phyloP scores from a whole-genome alignment of 2,329 filamentous ascomycete species.

The Byssothecium circinans region DNA sequence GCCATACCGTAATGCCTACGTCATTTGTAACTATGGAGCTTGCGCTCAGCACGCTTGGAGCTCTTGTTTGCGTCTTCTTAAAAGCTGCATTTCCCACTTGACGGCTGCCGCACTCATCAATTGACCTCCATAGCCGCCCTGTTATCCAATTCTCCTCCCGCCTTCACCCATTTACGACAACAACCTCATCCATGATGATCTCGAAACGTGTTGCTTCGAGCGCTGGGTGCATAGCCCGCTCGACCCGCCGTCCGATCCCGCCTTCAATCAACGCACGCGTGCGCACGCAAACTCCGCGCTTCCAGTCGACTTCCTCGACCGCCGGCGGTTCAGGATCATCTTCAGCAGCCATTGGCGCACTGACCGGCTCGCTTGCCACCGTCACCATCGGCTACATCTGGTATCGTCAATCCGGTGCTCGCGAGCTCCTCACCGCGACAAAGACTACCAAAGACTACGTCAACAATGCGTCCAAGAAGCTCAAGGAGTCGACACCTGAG shows the following conservation, averaged over 20 bases:
- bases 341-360: conserved; percentile 51
- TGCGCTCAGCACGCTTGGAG: neutral
- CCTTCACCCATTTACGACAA: neutral
- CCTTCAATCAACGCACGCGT: conserved; percentile 29
- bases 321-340: conserved; percentile 26
- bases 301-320: conserved; percentile 35
- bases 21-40: neutral
- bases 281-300: conserved; percentile 33
- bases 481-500: conserved; percentile 64
- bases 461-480: conserved; percentile 60
- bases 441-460: conserved; percentile 64
- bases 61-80: neutral
- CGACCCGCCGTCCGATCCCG: conserved; percentile 29
- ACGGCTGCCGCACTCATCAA: neutral
- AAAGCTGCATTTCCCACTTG: neutral
- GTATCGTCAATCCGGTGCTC: conserved; percentile 58
- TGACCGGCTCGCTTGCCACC: conserved; percentile 54
- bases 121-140: neutral
- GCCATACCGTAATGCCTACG: neutral
- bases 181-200: conserved; percentile 23
- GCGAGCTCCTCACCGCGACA: conserved; percentile 52
- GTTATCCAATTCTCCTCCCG: neutral
- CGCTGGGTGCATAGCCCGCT: conserved; percentile 32
- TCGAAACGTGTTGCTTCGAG: conserved; percentile 38
- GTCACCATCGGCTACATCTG: conserved; percentile 53